Evolutionary conservation across 331 rosid genomes (phyloP).

Genomic region (Cydonia oblonga): DNA sequence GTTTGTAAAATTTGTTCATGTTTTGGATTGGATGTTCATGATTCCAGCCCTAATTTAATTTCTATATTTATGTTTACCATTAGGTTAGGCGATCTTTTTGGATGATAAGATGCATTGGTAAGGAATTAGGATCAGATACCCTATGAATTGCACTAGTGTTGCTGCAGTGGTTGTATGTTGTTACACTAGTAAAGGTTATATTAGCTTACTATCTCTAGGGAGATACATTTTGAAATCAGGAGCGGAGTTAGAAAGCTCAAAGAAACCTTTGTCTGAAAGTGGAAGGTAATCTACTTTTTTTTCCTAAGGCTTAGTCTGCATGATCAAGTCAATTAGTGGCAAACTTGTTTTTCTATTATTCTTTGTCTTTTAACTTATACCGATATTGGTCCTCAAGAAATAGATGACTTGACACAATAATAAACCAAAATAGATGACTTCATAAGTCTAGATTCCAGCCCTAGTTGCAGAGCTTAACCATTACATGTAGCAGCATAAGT

Average conservation of each 20-base stretch:
- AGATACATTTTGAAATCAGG: slow-evolving; percentile 56
- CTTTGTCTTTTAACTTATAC: neutral
- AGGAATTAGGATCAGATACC: slow-evolving; percentile 45
- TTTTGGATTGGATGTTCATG: no score
- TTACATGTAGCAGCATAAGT: neutral
- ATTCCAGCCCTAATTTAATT: no score
- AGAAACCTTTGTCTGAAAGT: slow-evolving; percentile 50
- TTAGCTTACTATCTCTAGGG: slow-evolving; percentile 49
- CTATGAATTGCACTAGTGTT: slow-evolving; percentile 30
- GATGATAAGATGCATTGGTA: slow-evolving; percentile 17
- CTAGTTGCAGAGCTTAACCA: neutral
- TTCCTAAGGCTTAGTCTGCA: neutral
- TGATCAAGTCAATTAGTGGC: neutral
- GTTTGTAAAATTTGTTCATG: no score
- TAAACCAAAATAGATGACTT: no score
- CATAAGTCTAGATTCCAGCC: no score
- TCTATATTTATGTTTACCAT: no score
- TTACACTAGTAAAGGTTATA: no score
- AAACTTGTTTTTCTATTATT: neutral
- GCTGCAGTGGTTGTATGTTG: no score
- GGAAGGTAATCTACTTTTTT: slow-evolving; percentile 60
- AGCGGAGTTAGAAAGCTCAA: slow-evolving; percentile 50
- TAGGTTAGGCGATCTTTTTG: slow-evolving; percentile 7
- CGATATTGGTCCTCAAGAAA: neutral
- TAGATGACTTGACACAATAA: neutral